Percentiles rank a stretch among this genome's conserved stretches.
phyloP scores from a whole-genome alignment of 2,329 filamentous ascomycete genomes.

The Nothomitra cinnamomea region DNA sequence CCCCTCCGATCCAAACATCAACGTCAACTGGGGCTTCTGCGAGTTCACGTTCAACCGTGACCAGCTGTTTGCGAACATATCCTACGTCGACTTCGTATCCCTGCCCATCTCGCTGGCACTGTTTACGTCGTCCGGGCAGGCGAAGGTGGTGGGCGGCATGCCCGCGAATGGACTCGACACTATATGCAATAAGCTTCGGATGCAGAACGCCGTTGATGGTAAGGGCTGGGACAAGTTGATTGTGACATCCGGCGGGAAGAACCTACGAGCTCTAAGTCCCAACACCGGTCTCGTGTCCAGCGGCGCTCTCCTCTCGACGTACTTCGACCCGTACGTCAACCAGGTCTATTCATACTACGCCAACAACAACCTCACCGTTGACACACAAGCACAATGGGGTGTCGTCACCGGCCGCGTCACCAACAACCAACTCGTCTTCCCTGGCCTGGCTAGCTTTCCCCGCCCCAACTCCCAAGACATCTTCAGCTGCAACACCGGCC shows the following conservation, averaged over 20 bases:
- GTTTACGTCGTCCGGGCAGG: conserved; percentile 23
- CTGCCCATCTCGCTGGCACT: conserved; percentile 43
- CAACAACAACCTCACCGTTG: conserved; percentile 32
- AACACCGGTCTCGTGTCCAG: conserved; percentile 23
- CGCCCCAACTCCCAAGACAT: conserved; percentile 45
- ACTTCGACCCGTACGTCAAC: conserved; percentile 35
- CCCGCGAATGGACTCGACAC: conserved; percentile 35
- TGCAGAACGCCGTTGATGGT: conserved; percentile 38
- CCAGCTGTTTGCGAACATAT: conserved; percentile 52
- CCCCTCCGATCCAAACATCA: conserved; percentile 42
- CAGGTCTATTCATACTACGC: conserved; percentile 33
- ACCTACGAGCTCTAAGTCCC: conserved; percentile 27
- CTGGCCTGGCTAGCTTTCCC: conserved; percentile 31
- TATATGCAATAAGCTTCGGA: conserved; percentile 35
- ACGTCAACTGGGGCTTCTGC: conserved; percentile 46
- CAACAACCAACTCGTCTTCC: conserved; percentile 25
- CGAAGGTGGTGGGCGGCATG: conserved; percentile 41
- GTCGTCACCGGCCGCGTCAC: conserved; percentile 33
- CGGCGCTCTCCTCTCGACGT: conserved; percentile 29
- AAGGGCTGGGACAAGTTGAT: conserved; percentile 45
- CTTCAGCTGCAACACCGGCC: conserved; percentile 47
- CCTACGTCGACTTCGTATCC: conserved; percentile 58
- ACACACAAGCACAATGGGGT: conserved; percentile 46
- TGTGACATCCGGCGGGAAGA: conserved; percentile 24
- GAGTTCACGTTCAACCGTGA: conserved; percentile 48